These are phyloP conservation scores for Cystobasidium ongulense DNA, from an alignment of 768 basidiomycete genomes.

Conservation along the genomic window DNA sequence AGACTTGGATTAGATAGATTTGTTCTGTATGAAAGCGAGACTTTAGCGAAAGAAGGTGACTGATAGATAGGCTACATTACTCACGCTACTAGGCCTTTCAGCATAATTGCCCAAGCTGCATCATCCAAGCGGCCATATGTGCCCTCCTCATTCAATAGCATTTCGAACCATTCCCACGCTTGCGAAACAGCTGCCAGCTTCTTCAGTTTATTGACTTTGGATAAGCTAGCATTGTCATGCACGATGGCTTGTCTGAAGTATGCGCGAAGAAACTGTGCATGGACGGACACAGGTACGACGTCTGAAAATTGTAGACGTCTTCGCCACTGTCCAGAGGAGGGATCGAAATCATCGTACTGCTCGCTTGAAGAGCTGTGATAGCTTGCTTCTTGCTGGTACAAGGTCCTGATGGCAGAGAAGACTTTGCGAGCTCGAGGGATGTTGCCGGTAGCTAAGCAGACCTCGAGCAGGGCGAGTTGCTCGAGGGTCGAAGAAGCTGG, in stretches of 20 bases:
- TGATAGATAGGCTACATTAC: conserved; percentile 38
- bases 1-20: conserved; percentile 31
- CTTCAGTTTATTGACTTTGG: conserved; percentile 31
- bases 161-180: conserved; percentile 49
- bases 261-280: conserved; percentile 40
- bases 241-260: conserved; percentile 35
- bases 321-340: background rate
- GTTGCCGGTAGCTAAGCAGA: conserved; percentile 71
- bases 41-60: background rate
- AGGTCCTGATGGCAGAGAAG: conserved; percentile 57
- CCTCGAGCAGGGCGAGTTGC: conserved; percentile 67
- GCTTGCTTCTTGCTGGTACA: conserved; percentile 16
- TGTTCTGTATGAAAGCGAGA: conserved; percentile 14
- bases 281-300: conserved; percentile 34
- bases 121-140: conserved; percentile 56
- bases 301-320: conserved; percentile 20
- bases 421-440: conserved; percentile 66
- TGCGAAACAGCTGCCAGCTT: conserved; percentile 24
- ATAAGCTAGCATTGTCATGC: background rate
- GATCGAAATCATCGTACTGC: background rate
- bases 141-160: conserved; percentile 58
- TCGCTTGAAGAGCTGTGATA: background rate
- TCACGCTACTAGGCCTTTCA: conserved; percentile 56
- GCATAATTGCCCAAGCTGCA: conserved; percentile 62
- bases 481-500: conserved; percentile 61